Base-by-base conservation (phyloP, 1,139 yeast genomes). In the Pichia kudriavzevii region DNA sequence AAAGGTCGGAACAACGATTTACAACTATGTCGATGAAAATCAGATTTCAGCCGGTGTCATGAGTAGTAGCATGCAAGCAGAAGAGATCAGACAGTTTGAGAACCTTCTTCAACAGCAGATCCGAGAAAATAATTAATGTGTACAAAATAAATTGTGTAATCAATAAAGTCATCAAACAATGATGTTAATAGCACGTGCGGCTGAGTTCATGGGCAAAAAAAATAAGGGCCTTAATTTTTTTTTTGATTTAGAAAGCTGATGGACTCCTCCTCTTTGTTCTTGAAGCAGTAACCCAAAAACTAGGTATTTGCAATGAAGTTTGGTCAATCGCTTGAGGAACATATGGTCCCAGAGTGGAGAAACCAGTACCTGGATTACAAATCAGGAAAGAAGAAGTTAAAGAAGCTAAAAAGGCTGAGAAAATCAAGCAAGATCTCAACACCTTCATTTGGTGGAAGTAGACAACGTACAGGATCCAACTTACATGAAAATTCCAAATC, bases 331-430 rank as follows among this genome's bases (percentile, higher is more conserved):
- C 58, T 76, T 39, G 67, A 63, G 41, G 79, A 72, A 31, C 72
- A 73, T 21, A 59, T 74, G 43, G 83, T 83, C 6, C 94, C 95
- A 2, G 95, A 85, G 56, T 85, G 95, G 95, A 68, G 75, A 47
- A 75, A 73, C 41, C 87, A 80, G 53, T 85, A 87, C 49, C 63
- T 87, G 26, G 78, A 84, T 56, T 87, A 87, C 53, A 79, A 79
- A 52, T 60, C 60, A 18, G 82, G 82, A 14, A 76, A 76, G 56
- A 74, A 73, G 59, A 64, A 66, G 48, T 62, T 78, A 28, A 73
- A 74, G 52, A 66, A 65, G 44, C 49, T 71, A n/a, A 55, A 54
- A 39, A 49, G 49, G 27, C 45, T 50, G 16, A 46, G 46, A 25
- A 42, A 39, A 4, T 15, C 23, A 6, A 26, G 12, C 18, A 35